Evolutionary conservation across 2,329 filamentous ascomycete genomes (phyloP).

Genomic region (Beauveria varroae): DNA sequence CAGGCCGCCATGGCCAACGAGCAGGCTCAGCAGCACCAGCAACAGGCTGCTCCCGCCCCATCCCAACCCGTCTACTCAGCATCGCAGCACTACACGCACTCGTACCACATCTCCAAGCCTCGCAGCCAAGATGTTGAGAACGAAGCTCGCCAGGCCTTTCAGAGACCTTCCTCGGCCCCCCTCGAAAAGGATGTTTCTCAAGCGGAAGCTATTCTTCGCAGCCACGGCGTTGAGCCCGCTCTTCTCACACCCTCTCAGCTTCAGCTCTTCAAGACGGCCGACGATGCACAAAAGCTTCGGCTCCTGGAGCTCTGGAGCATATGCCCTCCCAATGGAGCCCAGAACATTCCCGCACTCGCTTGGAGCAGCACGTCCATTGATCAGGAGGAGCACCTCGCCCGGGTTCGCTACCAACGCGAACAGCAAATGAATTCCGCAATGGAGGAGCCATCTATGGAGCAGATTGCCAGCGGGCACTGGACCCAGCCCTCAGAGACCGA

Average conservation of each 20-base stretch:
- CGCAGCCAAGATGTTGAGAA: slow-evolving; percentile 21
- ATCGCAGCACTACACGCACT: slow-evolving; percentile 79
- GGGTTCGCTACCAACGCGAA: slow-evolving; percentile 49
- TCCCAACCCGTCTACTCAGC: slow-evolving; percentile 57
- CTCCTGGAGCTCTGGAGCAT: slow-evolving; percentile 82
- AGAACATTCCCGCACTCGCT: slow-evolving; percentile 45
- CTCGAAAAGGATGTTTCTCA: slow-evolving; percentile 40
- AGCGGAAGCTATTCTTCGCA: slow-evolving; percentile 51
- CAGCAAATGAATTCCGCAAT: slow-evolving; percentile 37
- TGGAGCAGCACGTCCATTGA: slow-evolving; percentile 47
- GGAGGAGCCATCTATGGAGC: slow-evolving; percentile 42
- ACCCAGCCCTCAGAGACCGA: slow-evolving; percentile 47
- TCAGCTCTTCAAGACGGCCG: slow-evolving; percentile 69
- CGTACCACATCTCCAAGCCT: slow-evolving; percentile 48
- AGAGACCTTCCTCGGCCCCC: slow-evolving; percentile 44
- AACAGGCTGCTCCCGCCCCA: slow-evolving; percentile 11
- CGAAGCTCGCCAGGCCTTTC: slow-evolving; percentile 25
- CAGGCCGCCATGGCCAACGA: slow-evolving; percentile 19
- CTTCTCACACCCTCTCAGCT: slow-evolving; percentile 67
- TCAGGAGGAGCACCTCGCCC: slow-evolving; percentile 52
- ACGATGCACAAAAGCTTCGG: slow-evolving; percentile 62
- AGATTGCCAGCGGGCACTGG: slow-evolving; percentile 49
- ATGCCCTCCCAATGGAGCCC: slow-evolving; percentile 57
- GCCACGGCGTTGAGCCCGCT: slow-evolving; percentile 62
- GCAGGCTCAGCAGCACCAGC: slow-evolving; percentile 21